A percentile compares a stretch with the other conserved stretches of the same genome.
Evolutionary conservation across 805 yeast genomes (phyloP).

Genomic region (Ogataea trehalophila): DNA sequence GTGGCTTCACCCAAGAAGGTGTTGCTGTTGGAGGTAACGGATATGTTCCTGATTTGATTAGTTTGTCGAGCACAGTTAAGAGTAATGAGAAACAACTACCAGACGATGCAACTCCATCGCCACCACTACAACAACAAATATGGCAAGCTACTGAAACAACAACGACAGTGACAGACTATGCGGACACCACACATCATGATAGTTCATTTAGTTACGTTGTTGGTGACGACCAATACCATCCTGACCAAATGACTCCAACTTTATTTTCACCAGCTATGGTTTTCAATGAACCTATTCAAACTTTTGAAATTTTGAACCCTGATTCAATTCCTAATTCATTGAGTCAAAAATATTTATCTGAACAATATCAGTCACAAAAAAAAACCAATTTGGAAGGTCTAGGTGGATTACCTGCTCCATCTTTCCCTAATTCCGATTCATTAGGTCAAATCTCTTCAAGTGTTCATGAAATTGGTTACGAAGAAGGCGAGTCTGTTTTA

Average conservation of each 20-base stretch:
- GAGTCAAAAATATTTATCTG: not conserved
- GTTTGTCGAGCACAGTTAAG: conserved; percentile 25
- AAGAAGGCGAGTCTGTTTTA: conserved; percentile 16
- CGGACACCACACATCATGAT: not conserved
- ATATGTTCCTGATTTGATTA: conserved; percentile 26
- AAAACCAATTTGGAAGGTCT: not conserved
- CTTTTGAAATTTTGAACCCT: conserved; percentile 16
- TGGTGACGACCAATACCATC: conserved; percentile 1
- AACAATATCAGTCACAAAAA: not conserved
- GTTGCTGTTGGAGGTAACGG: not conserved
- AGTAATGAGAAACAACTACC: not conserved
- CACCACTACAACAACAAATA: not conserved
- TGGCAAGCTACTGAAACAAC: not conserved
- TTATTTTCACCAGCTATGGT: conserved; percentile 28
- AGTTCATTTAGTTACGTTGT: not conserved
- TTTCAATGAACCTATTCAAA: conserved; percentile 23
- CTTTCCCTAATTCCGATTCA: conserved; percentile 10
- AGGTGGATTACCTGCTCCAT: not conserved
- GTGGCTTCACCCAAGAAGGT: conserved; percentile 5
- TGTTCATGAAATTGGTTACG: conserved; percentile 27
- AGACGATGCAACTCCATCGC: no score
- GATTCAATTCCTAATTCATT: conserved; percentile 4
- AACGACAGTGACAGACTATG: not conserved
- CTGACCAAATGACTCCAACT: conserved; percentile 24
- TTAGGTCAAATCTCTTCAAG: not conserved